Conservation (phyloP, 2,329 filamentous ascomycete species). For the Phyllachora maydis region DNA sequence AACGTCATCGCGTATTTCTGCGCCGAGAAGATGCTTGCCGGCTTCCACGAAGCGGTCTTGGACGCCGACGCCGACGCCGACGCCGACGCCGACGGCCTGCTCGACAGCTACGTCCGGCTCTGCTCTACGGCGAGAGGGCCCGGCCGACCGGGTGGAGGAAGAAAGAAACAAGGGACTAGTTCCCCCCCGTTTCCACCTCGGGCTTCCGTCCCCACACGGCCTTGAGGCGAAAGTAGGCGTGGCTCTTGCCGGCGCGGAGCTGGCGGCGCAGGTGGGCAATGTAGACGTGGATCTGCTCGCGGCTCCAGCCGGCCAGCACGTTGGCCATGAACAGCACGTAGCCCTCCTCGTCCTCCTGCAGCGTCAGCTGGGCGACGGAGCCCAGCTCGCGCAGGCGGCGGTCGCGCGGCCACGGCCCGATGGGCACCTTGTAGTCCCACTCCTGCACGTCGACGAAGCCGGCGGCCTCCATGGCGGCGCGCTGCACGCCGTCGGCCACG, state of each 20-base stretch:
- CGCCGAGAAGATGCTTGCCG: conserved; percentile 42
- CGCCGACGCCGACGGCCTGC: too few species aligned
- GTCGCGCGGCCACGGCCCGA: conserved; percentile 11
- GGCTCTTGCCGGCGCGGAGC: too few species aligned
- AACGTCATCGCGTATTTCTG: conserved; percentile 32
- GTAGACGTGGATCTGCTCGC: conserved; percentile 6
- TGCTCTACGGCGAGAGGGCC: conserved; percentile 48
- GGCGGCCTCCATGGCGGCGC: conserved; percentile 9
- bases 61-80: too few species aligned
- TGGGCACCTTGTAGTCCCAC: conserved; percentile 10
- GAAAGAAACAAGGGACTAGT: too few species aligned
- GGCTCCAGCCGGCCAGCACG: conserved; percentile 4
- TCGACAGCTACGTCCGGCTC: too few species aligned
- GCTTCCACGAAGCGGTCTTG: conserved; percentile 31
- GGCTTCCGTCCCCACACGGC: too few species aligned
- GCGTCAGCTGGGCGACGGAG: background rate
- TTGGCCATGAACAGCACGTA: conserved; percentile 1
- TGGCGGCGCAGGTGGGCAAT: conserved; percentile 8
- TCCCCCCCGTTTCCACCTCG: too few species aligned
- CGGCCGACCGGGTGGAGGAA: too few species aligned
- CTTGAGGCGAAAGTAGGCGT: too few species aligned
- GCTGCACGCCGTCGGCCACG: conserved; percentile 8
- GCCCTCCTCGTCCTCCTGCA: conserved; percentile 1
- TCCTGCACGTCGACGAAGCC: conserved; percentile 14
- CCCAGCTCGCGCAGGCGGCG: background rate